Evolutionary conservation across 108 stramenopile species (phyloP).

Genomic region (Cyclotella kingstonii): DNA sequence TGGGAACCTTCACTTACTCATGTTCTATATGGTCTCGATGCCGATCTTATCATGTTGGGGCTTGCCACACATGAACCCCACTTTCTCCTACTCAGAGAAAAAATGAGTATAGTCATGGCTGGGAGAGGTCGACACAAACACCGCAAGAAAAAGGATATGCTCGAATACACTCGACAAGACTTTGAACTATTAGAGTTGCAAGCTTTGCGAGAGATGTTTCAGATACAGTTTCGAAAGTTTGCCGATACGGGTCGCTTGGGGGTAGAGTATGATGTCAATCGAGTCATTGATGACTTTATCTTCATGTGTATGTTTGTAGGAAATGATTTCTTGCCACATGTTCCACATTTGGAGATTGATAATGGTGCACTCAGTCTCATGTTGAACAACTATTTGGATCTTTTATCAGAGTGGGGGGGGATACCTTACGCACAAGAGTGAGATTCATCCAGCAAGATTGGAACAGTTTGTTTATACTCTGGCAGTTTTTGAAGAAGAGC

Average conservation of each 20-base stretch:
- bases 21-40: slow-evolving; percentile 97
- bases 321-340: slow-evolving; percentile 96
- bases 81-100: slow-evolving; percentile 95
- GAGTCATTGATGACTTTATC: slow-evolving; percentile 97
- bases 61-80: slow-evolving; percentile 96
- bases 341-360: slow-evolving; percentile 94
- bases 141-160: slow-evolving; percentile 92
- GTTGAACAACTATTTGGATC: slow-evolving; percentile 88
- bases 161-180: slow-evolving; percentile 89
- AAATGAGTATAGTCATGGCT: slow-evolving; percentile 94
- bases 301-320: slow-evolving; percentile 98
- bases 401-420: slow-evolving; percentile 90
- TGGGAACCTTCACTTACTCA: slow-evolving; percentile 76
- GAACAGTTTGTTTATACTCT: slow-evolving; percentile 92
- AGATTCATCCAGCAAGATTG: slow-evolving; percentile 87
- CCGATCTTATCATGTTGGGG: slow-evolving; percentile 96
- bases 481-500: slow-evolving; percentile 88
- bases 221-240: slow-evolving; percentile 87
- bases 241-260: slow-evolving; percentile 47
- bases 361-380: slow-evolving; percentile 91
- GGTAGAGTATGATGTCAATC: slow-evolving; percentile 71
- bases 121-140: slow-evolving; percentile 81
- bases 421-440: slow-evolving; percentile 88
- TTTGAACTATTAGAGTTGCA: slow-evolving; percentile 92
- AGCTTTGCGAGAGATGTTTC: slow-evolving; percentile 85